These are phyloP conservation scores for Sugiyamaella marilandica DNA, from an alignment of 805 yeast species.

Conservation along the genomic window DNA sequence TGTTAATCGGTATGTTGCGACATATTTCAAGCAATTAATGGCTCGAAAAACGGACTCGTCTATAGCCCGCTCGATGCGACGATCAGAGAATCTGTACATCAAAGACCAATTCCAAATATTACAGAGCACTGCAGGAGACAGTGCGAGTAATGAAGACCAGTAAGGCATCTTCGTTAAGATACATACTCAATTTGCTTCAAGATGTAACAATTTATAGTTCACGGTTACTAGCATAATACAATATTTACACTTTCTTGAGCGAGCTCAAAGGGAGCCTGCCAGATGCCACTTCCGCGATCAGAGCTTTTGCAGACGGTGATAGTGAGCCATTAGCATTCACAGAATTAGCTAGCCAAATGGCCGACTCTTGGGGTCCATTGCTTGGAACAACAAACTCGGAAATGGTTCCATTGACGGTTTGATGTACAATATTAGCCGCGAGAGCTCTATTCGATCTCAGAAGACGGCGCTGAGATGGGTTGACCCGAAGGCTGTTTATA, in stretches of 20 bases:
- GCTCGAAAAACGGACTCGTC: constrained; percentile 20
- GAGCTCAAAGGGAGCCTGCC: constrained; percentile 18
- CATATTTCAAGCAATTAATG: constrained; percentile 13
- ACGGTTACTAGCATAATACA: neutral
- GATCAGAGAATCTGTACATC: constrained; percentile 19
- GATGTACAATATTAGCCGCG: constrained; percentile 5
- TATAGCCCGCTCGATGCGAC: constrained; percentile 17
- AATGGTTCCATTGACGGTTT: constrained; percentile 7
- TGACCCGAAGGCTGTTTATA: constrained; percentile 7
- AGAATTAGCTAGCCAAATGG: constrained; percentile 9
- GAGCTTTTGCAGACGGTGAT: constrained; percentile 10
- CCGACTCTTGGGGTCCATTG: neutral
- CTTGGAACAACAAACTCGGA: constrained; percentile 1
- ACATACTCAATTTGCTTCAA: neutral
- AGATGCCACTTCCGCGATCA: constrained; percentile 15
- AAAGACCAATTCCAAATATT: constrained; percentile 11
- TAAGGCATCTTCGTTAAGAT: too few relatives aligned
- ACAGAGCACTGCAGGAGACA: constrained; percentile 2
- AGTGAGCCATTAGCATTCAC: constrained; percentile 15
- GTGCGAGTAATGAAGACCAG: neutral
- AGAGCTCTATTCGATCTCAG: constrained; percentile 7
- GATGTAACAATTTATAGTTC: neutral
- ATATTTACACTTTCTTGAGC: constrained; percentile 13
- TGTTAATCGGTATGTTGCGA: constrained; percentile 24
- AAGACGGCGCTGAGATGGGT: constrained; percentile 5